Evolutionary conservation across 73 alveolate species (phyloP).

Genomic region (Paramecium pentaurelia): DNA sequence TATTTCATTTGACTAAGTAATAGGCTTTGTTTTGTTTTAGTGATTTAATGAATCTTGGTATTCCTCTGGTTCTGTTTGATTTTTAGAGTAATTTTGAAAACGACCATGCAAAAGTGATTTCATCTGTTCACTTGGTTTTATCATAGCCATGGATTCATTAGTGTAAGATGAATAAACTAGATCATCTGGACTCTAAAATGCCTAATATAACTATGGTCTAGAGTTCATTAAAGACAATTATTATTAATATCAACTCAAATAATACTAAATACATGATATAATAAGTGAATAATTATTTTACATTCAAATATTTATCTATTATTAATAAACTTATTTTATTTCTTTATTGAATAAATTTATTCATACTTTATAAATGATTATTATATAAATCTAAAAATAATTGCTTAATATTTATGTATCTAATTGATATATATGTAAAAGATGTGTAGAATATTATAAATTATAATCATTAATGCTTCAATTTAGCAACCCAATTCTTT

Average conservation of each 20-base stretch:
- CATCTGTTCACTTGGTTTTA: neutral
- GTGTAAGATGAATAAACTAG: neutral
- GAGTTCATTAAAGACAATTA: neutral
- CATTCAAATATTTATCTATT: neutral
- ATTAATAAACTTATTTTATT: no score
- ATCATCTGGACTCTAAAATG: neutral
- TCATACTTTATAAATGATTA: neutral
- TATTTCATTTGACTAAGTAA: neutral
- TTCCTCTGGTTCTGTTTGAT: neutral
- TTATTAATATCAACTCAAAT: neutral
- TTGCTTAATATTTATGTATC: neutral
- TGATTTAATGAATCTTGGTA: neutral
- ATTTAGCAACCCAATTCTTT: conserved; percentile 24
- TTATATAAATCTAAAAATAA: neutral
- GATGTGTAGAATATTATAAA: neutral
- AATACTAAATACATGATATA: neutral
- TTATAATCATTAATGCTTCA: neutral
- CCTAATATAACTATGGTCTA: neutral
- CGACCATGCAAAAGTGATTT: neutral
- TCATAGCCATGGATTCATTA: neutral
- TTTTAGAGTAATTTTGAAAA: neutral
- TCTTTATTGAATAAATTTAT: neutral
- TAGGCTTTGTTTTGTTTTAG: neutral
- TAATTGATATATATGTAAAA: no score
- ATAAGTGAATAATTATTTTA: neutral